A percentile compares a stretch with the other conserved stretches of the same genome.
phyloP scores from a whole-genome alignment of 2,329 filamentous ascomycete genomes.

The Penicillium rolfsii region DNA sequence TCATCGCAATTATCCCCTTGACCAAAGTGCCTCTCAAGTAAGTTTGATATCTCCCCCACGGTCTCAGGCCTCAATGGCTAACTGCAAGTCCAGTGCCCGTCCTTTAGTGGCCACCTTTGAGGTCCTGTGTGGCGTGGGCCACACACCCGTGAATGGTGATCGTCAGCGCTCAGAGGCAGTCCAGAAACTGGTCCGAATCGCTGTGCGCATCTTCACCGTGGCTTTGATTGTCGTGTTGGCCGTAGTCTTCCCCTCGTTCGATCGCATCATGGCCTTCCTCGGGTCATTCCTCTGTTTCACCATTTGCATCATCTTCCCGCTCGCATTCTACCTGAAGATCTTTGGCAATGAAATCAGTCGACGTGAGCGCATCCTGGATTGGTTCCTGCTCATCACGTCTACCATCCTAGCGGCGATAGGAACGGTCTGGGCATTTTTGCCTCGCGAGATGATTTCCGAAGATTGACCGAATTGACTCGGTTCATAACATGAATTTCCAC shows the following conservation, averaged over 20 bases:
- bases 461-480: constrained; percentile 16
- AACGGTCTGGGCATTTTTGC: constrained; percentile 86
- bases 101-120: constrained; percentile 87
- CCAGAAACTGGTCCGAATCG: constrained; percentile 62
- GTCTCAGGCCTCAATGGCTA: constrained; percentile 17
- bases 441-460: constrained; percentile 71
- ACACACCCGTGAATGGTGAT: constrained; percentile 35
- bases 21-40: constrained; percentile 90
- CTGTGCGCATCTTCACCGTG: constrained; percentile 68
- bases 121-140: constrained; percentile 74
- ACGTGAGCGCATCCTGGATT: constrained; percentile 68
- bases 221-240: constrained; percentile 76
- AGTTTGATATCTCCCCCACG: constrained; percentile 23
- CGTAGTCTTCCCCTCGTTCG: constrained; percentile 75
- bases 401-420: constrained; percentile 72
- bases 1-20: constrained; percentile 88
- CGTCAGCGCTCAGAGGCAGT: constrained; percentile 45
- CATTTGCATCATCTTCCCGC: constrained; percentile 88
- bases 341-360: constrained; percentile 72
- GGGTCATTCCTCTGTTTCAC: constrained; percentile 89
- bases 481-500: background rate
- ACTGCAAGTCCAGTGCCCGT: constrained; percentile 59
- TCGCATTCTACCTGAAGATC: constrained; percentile 87
- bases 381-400: constrained; percentile 70
- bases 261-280: constrained; percentile 88